These are phyloP conservation scores for Aspergillus sp. DNA, from an alignment of 2,329 filamentous ascomycete species.

Conservation along the genomic window DNA sequence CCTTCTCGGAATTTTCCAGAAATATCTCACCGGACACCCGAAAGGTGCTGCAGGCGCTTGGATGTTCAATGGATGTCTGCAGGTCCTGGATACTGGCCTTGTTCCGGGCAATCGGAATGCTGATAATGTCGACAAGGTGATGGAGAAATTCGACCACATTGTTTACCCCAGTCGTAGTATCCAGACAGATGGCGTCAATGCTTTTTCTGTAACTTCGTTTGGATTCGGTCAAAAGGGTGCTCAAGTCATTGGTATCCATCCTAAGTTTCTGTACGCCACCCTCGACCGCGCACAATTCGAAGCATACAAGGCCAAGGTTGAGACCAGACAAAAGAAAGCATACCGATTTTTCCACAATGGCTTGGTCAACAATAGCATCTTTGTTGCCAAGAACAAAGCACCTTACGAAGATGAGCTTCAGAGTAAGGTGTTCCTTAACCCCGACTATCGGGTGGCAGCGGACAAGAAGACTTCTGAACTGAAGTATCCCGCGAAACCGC, in stretches of 20 bases:
- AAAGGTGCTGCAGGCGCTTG: slow-evolving; percentile 99
- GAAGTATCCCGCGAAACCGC: slow-evolving; percentile 68
- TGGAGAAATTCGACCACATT: slow-evolving; percentile 98
- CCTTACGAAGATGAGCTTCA: slow-evolving; percentile 90
- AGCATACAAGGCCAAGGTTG: slow-evolving; percentile 83
- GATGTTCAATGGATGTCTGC: slow-evolving; percentile 99
- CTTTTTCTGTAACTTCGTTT: slow-evolving; percentile 97
- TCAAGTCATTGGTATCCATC: slow-evolving; percentile 94
- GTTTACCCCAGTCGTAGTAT: slow-evolving; percentile 94
- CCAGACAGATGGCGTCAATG: slow-evolving; percentile 97
- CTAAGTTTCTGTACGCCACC: slow-evolving; percentile 92
- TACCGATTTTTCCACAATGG: slow-evolving; percentile 99
- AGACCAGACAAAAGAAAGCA: slow-evolving; percentile 93
- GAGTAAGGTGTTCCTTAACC: slow-evolving; percentile 87
- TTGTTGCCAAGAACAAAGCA: slow-evolving; percentile 88
- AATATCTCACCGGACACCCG: slow-evolving; percentile 96
- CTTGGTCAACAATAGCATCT: slow-evolving; percentile 95
- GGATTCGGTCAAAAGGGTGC: slow-evolving; percentile 99
- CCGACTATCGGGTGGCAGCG: slow-evolving; percentile 76
- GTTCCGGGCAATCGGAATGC: slow-evolving; percentile 97
- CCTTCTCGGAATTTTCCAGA: slow-evolving; percentile 96
- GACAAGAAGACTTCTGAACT: slow-evolving; percentile 86
- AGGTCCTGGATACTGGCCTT: slow-evolving; percentile 89
- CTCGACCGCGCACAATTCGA: slow-evolving; percentile 82
- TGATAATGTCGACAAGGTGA: slow-evolving; percentile 92